Conservation (phyloP, 2,329 filamentous ascomycete genomes). For the Diaporthe capsici region DNA sequence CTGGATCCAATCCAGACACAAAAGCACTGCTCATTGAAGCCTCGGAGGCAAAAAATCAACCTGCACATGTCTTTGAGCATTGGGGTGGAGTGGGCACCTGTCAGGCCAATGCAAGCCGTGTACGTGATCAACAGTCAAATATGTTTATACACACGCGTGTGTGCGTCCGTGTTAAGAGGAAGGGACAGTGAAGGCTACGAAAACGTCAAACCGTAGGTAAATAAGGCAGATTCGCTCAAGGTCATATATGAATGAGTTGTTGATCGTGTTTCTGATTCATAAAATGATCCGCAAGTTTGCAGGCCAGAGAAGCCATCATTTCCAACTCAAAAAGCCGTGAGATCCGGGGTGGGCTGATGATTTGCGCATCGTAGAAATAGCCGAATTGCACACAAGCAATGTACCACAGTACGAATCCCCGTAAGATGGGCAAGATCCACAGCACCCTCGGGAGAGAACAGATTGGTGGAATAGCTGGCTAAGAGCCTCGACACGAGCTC, state of each 20-base stretch:
- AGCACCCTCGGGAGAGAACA: background rate
- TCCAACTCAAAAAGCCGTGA: background rate
- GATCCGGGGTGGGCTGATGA: conserved; percentile 12
- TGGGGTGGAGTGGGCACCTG: too few relatives aligned
- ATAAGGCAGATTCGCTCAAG: background rate
- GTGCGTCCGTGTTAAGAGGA: too few relatives aligned
- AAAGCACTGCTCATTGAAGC: background rate
- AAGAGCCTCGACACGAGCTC: background rate
- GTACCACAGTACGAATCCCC: background rate
- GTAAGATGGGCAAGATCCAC: background rate
- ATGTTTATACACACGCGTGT: background rate
- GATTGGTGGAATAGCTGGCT: conserved; percentile 28
- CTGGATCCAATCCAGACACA: too few relatives aligned
- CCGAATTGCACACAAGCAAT: background rate
- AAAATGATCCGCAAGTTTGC: background rate
- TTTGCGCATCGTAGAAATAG: background rate
- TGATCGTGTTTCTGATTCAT: background rate
- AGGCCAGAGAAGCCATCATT: background rate
- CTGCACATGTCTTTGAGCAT: background rate
- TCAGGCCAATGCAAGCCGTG: too few relatives aligned
- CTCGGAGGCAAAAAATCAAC: background rate
- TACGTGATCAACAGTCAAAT: too few relatives aligned
- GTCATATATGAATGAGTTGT: background rate
- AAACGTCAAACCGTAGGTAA: background rate
- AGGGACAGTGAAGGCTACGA: background rate